Conservation (phyloP, 2,329 filamentous ascomycete species). For the Fusarium camptoceras region DNA sequence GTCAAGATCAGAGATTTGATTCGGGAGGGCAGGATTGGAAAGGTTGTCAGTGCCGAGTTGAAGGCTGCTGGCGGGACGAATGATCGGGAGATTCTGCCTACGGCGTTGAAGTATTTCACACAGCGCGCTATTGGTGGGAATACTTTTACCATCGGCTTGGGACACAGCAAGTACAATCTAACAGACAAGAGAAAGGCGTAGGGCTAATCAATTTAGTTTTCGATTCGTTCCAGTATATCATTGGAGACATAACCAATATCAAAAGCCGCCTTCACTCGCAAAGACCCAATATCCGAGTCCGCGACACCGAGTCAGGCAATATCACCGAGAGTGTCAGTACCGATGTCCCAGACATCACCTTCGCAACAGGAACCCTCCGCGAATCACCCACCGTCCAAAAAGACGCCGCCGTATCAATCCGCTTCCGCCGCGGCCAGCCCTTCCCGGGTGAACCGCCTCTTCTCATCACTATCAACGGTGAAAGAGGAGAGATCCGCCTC, state of each 20-base stretch:
- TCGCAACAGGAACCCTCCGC: conserved; percentile 53
- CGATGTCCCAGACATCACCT: conserved; percentile 59
- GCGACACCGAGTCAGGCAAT: conserved; percentile 47
- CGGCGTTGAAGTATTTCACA: conserved; percentile 60
- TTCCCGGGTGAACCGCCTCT: conserved; percentile 61
- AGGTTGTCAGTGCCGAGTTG: conserved; percentile 63
- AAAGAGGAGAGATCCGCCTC: conserved; percentile 62
- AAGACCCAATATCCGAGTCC: conserved; percentile 54
- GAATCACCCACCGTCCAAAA: conserved; percentile 41
- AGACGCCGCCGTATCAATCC: conserved; percentile 57
- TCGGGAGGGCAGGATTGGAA: conserved; percentile 60
- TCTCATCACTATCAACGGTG: conserved; percentile 64
- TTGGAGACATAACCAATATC: conserved; percentile 58
- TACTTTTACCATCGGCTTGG: conserved; percentile 56
- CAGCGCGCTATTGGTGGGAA: conserved; percentile 62
- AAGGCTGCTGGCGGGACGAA: conserved; percentile 53
- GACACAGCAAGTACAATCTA: conserved; percentile 52
- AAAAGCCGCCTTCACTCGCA: conserved; percentile 59
- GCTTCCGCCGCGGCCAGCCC: conserved; percentile 60
- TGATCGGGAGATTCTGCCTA: conserved; percentile 48
- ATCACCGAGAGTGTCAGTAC: conserved; percentile 51
- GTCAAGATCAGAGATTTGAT: conserved; percentile 60
- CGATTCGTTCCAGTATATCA: conserved; percentile 58
- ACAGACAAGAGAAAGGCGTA: rapidly evolving
- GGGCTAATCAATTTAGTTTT: conserved; percentile 51